Conservation (phyloP, 2,329 filamentous ascomycete genomes). For the Sordariomycetes sp. region DNA sequence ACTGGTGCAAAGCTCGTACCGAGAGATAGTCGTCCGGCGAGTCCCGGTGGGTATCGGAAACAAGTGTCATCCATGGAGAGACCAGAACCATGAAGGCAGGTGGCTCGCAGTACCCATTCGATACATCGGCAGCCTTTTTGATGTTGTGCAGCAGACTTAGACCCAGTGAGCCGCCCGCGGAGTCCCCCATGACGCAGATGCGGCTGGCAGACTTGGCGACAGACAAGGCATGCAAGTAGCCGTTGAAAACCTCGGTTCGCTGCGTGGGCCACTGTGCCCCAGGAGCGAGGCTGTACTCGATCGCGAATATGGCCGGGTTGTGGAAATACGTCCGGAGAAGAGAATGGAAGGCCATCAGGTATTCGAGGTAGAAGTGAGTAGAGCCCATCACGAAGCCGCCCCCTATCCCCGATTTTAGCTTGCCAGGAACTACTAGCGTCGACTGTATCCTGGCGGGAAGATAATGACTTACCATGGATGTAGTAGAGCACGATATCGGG, state of each 20-base stretch:
- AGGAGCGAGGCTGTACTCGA: constrained; percentile 64
- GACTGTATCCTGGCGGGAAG: background rate
- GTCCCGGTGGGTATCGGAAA: constrained; percentile 52
- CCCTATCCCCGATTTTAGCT: constrained; percentile 24
- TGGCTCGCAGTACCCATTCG: constrained; percentile 7
- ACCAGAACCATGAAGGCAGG: constrained; percentile 54
- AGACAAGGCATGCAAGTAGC: constrained; percentile 57
- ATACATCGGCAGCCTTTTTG: background rate
- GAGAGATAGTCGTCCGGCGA: constrained; percentile 68
- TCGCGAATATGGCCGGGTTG: constrained; percentile 66
- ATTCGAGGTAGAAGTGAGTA: constrained; percentile 73
- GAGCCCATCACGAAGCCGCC: constrained; percentile 80
- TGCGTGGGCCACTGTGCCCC: constrained; percentile 62
- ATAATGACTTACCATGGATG: constrained; percentile 46
- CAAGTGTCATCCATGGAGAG: constrained; percentile 67
- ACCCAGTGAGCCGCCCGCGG: constrained; percentile 62
- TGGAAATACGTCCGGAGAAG: constrained; percentile 51
- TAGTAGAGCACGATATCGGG: constrained; percentile 77
- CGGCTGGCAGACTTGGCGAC: constrained; percentile 42
- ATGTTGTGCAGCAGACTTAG: constrained; percentile 45
- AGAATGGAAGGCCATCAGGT: constrained; percentile 58
- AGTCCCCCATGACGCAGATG: constrained; percentile 65
- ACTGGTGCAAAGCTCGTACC: constrained; percentile 48
- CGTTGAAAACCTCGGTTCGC: constrained; percentile 53
- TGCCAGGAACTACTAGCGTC: background rate